These are phyloP conservation scores for Carpinus fangiana DNA, from an alignment of 306 rosid species.

Conservation along the genomic window DNA sequence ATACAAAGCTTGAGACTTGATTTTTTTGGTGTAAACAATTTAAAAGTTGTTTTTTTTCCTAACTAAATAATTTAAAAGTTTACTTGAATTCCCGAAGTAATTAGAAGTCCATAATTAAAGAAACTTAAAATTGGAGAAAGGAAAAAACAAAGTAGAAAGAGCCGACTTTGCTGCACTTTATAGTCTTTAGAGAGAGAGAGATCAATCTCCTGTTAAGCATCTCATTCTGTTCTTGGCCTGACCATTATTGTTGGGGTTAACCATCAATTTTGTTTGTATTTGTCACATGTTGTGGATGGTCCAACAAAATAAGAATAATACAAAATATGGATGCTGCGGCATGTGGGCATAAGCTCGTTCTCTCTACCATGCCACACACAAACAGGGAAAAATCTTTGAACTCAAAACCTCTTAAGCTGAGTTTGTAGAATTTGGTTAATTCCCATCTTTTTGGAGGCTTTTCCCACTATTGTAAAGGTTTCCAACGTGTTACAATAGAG, in stretches of 20 bases:
- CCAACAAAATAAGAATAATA: too few relatives aligned
- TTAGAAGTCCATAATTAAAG: background rate
- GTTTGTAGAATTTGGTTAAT: background rate
- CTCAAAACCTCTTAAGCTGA: background rate
- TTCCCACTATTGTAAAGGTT: background rate
- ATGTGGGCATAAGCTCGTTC: too few relatives aligned
- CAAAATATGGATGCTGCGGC: too few relatives aligned
- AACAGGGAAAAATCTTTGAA: background rate
- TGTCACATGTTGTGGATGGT: too few relatives aligned
- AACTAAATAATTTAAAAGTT: too few relatives aligned
- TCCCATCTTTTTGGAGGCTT: background rate
- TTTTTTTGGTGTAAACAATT: background rate
- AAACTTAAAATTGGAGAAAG: background rate
- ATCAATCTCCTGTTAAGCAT: background rate
- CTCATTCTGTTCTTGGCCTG: background rate
- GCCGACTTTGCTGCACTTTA: background rate
- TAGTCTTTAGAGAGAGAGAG: background rate
- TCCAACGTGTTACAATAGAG: background rate
- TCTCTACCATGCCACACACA: too few relatives aligned
- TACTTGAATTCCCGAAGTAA: background rate
- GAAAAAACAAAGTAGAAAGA: background rate
- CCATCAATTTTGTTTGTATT: too few relatives aligned
- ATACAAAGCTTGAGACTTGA: background rate
- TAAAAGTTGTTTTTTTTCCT: background rate
- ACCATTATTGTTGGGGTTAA: background rate